Conservation (phyloP, 1,139 yeast species). For the Debaryomyces nepalensis region DNA sequence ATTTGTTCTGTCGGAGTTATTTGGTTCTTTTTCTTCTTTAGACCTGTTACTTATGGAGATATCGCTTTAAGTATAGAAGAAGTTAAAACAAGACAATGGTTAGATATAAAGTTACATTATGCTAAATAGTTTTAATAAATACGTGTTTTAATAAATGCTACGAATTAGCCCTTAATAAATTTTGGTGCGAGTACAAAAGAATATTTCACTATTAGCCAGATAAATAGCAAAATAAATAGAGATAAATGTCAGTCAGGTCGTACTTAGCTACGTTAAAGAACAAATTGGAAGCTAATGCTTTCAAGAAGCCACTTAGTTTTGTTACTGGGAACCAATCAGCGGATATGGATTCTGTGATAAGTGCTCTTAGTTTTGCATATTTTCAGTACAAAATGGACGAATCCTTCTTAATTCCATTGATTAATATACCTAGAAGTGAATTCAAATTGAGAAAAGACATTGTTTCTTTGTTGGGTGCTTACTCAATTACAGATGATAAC, state of each 20-base stretch:
- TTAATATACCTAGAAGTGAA: slow-evolving; percentile 73
- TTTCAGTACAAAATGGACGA: slow-evolving; percentile 38
- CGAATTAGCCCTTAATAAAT: too few relatives aligned
- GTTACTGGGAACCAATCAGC: slow-evolving; percentile 87
- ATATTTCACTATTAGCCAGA: background rate
- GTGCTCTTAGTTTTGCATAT: slow-evolving; percentile 74
- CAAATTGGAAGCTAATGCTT: slow-evolving; percentile 20
- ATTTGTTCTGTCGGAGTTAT: slow-evolving; percentile 53
- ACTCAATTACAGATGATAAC: slow-evolving; percentile 51
- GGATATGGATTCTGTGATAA: slow-evolving; percentile 84
- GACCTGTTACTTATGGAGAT: slow-evolving; percentile 88
- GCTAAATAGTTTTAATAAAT: slow-evolving; percentile 66
- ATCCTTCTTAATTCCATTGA: slow-evolving; percentile 57
- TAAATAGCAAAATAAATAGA: background rate
- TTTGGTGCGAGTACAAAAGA: too few relatives aligned
- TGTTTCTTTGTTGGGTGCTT: slow-evolving; percentile 51
- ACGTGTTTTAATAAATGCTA: too few relatives aligned
- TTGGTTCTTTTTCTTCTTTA: slow-evolving; percentile 71
- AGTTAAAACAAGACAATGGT: slow-evolving; percentile 76
- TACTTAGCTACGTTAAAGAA: slow-evolving; percentile 28
- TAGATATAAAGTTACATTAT: slow-evolving; percentile 81
- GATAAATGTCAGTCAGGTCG: slow-evolving; percentile 28
- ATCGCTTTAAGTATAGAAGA: slow-evolving; percentile 64
- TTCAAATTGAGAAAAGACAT: slow-evolving; percentile 75
- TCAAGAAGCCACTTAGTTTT: slow-evolving; percentile 36